phyloP scores from a whole-genome alignment of 176 grass and related monocot species.

The Dendrocalamus sinicus region DNA sequence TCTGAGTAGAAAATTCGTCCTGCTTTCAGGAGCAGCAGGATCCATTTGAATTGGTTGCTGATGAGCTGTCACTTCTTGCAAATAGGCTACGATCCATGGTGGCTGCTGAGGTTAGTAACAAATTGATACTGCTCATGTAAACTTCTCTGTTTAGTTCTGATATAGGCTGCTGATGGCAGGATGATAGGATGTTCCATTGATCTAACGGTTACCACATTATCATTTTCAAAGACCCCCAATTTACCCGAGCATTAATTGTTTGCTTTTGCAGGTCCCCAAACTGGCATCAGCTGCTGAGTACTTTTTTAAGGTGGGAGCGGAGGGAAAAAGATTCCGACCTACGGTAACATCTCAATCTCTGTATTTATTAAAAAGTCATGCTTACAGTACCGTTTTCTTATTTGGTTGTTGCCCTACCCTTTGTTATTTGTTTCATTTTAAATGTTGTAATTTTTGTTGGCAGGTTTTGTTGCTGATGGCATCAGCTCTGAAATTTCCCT shows the following conservation, averaged over 20 bases:
- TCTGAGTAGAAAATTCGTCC: neutral
- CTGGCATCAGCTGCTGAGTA: constrained; percentile 93
- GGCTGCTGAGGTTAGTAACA: constrained; percentile 69
- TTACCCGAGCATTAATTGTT: neutral
- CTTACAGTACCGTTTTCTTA: neutral
- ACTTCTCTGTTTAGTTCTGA: neutral
- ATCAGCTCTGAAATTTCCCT: constrained; percentile 84
- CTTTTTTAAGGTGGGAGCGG: constrained; percentile 84
- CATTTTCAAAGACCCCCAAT: neutral
- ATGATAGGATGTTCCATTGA: constrained; percentile 30
- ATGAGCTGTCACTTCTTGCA: constrained; percentile 84
- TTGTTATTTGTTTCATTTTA: neutral
- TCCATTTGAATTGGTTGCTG: constrained; percentile 88
- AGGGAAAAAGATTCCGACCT: constrained; percentile 96
- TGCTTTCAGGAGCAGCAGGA: constrained; percentile 58
- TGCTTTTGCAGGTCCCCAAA: constrained; percentile 80
- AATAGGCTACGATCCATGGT: constrained; percentile 88
- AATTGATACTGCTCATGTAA: neutral
- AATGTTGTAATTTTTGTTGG: constrained; percentile 30
- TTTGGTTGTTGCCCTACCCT: neutral
- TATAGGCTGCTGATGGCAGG: neutral
- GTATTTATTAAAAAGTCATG: neutral
- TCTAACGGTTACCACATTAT: neutral
- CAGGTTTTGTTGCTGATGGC: constrained; percentile 96
- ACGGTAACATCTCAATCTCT: constrained; percentile 60